A percentile compares a stretch with the other conserved stretches of the same genome.
These are phyloP conservation scores for Bullera alba DNA, from an alignment of 768 basidiomycete genomes.

Conservation along the genomic window DNA sequence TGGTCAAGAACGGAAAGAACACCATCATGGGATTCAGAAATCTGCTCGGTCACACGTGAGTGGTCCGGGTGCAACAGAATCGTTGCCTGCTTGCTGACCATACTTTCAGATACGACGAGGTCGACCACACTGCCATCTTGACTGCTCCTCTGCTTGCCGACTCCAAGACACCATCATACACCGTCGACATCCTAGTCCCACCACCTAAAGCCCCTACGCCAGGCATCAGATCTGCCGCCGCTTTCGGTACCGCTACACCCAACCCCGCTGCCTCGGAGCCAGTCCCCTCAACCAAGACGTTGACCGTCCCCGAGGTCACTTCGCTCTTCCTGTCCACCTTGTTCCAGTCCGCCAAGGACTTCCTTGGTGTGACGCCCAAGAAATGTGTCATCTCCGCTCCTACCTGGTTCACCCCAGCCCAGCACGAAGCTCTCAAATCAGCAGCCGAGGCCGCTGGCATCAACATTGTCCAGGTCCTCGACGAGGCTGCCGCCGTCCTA, in stretches of 20 bases:
- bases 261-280: conserved; percentile 50
- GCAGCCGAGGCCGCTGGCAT: conserved; percentile 77
- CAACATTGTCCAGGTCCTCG: conserved; percentile 73
- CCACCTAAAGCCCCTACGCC: conserved; percentile 52
- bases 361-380: conserved; percentile 64
- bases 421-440: conserved; percentile 62
- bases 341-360: conserved; percentile 78
- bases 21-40: conserved; percentile 94
- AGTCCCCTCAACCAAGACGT: conserved; percentile 57
- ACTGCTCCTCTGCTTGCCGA: conserved; percentile 64
- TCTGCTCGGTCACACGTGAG: conserved; percentile 81
- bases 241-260: conserved; percentile 48
- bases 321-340: conserved; percentile 79
- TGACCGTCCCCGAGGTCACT: conserved; percentile 76
- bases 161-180: conserved; percentile 63
- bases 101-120: conserved; percentile 36
- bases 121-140: conserved; percentile 45
- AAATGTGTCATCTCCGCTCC: conserved; percentile 83
- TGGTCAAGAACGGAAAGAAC: conserved; percentile 89
- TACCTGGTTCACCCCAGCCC: conserved; percentile 61
- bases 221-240: conserved; percentile 49
- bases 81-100: not conserved
- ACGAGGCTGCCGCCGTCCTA: conserved; percentile 73
- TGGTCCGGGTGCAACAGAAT: conserved; percentile 2
- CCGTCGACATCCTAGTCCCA: conserved; percentile 70